Conservation (phyloP, 345 rosid genomes). For the Ricinus communis region DNA sequence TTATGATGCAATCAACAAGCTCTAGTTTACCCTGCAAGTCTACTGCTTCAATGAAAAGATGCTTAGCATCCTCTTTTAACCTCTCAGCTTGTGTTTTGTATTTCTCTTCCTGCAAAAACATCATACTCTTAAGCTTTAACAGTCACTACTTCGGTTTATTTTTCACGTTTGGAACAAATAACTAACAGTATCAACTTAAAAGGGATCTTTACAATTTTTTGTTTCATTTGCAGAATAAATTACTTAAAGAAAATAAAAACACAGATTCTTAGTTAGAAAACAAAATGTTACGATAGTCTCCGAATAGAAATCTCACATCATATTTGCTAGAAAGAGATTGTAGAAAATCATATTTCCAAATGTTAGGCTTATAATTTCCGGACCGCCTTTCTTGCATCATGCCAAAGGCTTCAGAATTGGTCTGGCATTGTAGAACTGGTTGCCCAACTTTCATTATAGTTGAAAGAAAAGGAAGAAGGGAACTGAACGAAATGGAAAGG, state of each 20-base stretch:
- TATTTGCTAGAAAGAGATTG: constrained; percentile 33
- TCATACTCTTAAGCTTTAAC: neutral
- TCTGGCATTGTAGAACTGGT: neutral
- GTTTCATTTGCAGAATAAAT: no score
- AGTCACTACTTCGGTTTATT: no score
- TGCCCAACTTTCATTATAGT: neutral
- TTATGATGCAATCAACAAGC: constrained; percentile 36
- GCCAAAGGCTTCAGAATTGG: constrained; percentile 3
- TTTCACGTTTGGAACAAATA: no score
- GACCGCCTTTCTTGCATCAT: constrained; percentile 31
- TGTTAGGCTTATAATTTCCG: constrained; percentile 48
- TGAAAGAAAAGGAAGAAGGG: no score
- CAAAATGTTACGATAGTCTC: neutral
- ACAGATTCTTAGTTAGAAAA: no score
- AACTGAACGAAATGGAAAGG: no score
- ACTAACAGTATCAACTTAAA: no score
- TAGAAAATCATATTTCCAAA: constrained; percentile 49
- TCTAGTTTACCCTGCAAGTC: constrained; percentile 31
- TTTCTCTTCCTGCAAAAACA: constrained; percentile 31
- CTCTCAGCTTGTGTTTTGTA: constrained; percentile 10
- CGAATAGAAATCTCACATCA: constrained; percentile 26
- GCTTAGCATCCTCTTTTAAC: constrained; percentile 29
- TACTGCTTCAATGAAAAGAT: constrained; percentile 22
- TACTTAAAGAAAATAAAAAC: no score
- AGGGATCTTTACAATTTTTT: neutral